Percentiles rank a stretch among this genome's conserved stretches.
phyloP scores from a whole-genome alignment of 1,284 basidiomycete genomes.

The Ustilago tritici region DNA sequence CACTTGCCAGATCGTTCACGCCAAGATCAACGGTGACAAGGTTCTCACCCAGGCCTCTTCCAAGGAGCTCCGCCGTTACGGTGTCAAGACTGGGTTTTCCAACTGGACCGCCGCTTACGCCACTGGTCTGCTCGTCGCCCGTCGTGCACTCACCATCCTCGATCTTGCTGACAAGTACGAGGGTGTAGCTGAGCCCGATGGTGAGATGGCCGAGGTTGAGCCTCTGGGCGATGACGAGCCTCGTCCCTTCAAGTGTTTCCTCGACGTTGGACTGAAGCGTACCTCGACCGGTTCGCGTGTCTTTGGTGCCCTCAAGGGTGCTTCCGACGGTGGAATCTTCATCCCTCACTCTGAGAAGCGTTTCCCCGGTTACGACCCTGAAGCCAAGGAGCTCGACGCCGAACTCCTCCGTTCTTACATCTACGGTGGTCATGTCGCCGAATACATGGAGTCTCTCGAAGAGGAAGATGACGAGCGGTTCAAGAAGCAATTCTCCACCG shows the following conservation, averaged over 20 bases:
- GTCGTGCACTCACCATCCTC: conserved; percentile 93
- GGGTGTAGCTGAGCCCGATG: conserved; percentile 92
- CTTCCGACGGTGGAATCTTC: conserved; percentile 96
- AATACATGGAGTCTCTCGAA: conserved; percentile 99
- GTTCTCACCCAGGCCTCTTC: conserved; percentile 80
- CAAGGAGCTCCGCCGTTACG: conserved; percentile 92
- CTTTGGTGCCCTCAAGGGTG: conserved; percentile 99
- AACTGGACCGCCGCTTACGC: conserved; percentile 99
- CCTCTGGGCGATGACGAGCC: conserved; percentile 91
- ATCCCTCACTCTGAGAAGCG: conserved; percentile 98
- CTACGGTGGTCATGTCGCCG: conserved; percentile 95
- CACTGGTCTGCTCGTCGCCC: conserved; percentile 93
- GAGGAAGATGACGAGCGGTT: conserved; percentile 99
- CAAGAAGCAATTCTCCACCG: conserved; percentile 97
- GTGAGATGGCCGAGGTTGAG: conserved; percentile 85
- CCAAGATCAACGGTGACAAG: conserved; percentile 96
- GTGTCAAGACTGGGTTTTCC: conserved; percentile 97
- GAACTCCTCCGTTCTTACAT: conserved; percentile 98
- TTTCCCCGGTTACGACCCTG: conserved; percentile 97
- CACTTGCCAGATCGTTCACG: conserved; percentile 83
- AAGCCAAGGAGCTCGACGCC: conserved; percentile 91
- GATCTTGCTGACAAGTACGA: conserved; percentile 98
- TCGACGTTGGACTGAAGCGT: conserved; percentile 97
- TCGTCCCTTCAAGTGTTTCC: conserved; percentile 97
- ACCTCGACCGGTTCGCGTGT: conserved; percentile 98